Conservation (phyloP, 1,284 basidiomycete species). For the Puccinia novopanici region DNA sequence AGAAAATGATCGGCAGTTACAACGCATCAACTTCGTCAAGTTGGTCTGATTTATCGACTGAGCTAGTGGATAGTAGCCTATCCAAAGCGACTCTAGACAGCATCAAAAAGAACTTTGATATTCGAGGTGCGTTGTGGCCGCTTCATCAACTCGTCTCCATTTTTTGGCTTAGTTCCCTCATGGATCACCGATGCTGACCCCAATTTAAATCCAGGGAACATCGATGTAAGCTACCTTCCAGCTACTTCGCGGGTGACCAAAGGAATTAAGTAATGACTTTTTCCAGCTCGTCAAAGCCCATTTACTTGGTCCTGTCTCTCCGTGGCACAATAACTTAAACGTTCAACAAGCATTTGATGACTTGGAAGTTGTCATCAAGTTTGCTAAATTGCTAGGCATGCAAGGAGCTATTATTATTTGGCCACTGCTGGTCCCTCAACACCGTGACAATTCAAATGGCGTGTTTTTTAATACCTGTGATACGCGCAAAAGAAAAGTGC, state of each 20-base stretch:
- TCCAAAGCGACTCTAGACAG: constrained; percentile 22
- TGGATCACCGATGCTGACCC: neutral
- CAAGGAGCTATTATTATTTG: constrained; percentile 62
- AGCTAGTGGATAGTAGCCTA: constrained; percentile 10
- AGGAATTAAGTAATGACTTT: neutral
- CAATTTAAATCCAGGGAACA: constrained; percentile 7
- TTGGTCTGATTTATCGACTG: constrained; percentile 38
- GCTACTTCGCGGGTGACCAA: neutral
- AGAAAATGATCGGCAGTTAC: constrained; percentile 24
- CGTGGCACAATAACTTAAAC: constrained; percentile 22
- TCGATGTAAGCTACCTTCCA: constrained; percentile 28
- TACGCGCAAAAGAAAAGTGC: constrained; percentile 62
- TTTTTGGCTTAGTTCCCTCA: neutral
- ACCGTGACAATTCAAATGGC: constrained; percentile 63
- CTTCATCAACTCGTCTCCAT: neutral
- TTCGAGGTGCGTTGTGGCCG: constrained; percentile 21
- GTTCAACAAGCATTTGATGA: constrained; percentile 60
- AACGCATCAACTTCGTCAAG: constrained; percentile 28
- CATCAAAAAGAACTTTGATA: constrained; percentile 38
- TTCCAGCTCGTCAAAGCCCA: constrained; percentile 35
- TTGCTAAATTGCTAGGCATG: constrained; percentile 62
- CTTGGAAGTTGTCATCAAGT: constrained; percentile 60
- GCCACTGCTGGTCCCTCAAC: constrained; percentile 60
- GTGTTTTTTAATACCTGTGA: constrained; percentile 64
- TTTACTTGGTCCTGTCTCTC: constrained; percentile 52